Evolutionary conservation across 2,329 filamentous ascomycete genomes (phyloP).

Genomic region (Herpotrichia juniperi): DNA sequence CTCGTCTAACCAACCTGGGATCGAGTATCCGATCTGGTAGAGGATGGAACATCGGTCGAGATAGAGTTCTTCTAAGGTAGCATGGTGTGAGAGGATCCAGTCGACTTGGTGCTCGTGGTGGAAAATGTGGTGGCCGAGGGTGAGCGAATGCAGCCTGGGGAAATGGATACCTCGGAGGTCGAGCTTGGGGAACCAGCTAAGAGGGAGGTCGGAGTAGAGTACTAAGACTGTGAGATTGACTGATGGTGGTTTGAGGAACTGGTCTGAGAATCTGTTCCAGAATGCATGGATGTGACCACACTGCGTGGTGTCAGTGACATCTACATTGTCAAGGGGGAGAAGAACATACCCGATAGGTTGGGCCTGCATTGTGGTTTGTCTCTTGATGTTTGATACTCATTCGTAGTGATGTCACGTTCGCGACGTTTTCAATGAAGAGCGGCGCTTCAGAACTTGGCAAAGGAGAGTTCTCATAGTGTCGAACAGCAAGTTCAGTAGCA

Average conservation of each 20-base stretch:
- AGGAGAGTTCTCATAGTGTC: neutral
- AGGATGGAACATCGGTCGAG: constrained; percentile 14
- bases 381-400: constrained; percentile 9
- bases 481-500: neutral
- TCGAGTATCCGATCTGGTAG: constrained; percentile 5
- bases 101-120: constrained; percentile 10
- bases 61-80: constrained; percentile 10
- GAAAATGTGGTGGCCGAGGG: constrained; percentile 9
- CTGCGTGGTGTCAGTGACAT: neutral
- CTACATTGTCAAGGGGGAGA: neutral
- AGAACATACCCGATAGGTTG: constrained; percentile 1
- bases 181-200: constrained; percentile 14
- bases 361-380: neutral
- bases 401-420: constrained; percentile 4
- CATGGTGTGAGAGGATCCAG: constrained; percentile 12
- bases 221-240: constrained; percentile 6
- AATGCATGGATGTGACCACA: neutral
- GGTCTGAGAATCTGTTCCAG: constrained; percentile 4
- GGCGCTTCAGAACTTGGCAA: neutral
- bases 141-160: constrained; percentile 6
- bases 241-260: constrained; percentile 4
- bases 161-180: constrained; percentile 10
- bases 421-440: neutral
- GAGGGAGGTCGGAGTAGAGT: constrained; percentile 10
- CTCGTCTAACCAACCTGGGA: constrained; percentile 7